Evolutionary conservation across 2,329 filamentous ascomycete genomes (phyloP), one percentile per base, ranked within the genome.

Genomic region (Diaporthe capsici): DNA sequence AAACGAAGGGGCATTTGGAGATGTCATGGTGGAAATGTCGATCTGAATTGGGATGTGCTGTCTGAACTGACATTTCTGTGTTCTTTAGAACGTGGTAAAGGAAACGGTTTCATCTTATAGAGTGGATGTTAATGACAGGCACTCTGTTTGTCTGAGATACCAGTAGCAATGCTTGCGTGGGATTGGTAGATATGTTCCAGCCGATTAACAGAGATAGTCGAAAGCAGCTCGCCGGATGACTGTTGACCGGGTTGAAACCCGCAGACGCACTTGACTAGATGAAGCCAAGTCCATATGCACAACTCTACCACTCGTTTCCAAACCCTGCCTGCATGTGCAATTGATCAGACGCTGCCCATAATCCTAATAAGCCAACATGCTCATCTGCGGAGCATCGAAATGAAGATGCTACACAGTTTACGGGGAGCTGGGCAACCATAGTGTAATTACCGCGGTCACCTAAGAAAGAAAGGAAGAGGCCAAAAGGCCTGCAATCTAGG

Each of bases 201-300:
- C 49, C 7, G 22, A 22, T 53, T 13, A 28, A n/a, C 5, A 20
- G 63, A 6, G 12, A 68, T 68, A 13, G 5, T 67, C 4, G 6
- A 28, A 34, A 49, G 20, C 42, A 37, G 61, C n/a, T 67, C 61
- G 44, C 61, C 61, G 44, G 44, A 39, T 68, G 63, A 68, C 47
- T 68, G 47, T 39, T 68, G 63, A 34, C 63, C 63, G 63, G 44
- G 20, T 47, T 67, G 63, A 49, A 51, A 49, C 61, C 28, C 42
- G 44, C 42, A 51, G 28, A 49, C 20, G 63, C 63, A n/a, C 63
- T 68, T 51, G 44, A 37, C 44, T 53, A 13, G 22, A 51, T 68
- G 9, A 68, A 68, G 63, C 31, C 44, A 68, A 31, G 31, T 10
- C 6, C n/a, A 22, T 22, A 49, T 65, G 25, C 61, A 65, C 3